Base-by-base conservation (phyloP, 371 early-diverging fungal species). In the Lichtheimia ramosa region DNA sequence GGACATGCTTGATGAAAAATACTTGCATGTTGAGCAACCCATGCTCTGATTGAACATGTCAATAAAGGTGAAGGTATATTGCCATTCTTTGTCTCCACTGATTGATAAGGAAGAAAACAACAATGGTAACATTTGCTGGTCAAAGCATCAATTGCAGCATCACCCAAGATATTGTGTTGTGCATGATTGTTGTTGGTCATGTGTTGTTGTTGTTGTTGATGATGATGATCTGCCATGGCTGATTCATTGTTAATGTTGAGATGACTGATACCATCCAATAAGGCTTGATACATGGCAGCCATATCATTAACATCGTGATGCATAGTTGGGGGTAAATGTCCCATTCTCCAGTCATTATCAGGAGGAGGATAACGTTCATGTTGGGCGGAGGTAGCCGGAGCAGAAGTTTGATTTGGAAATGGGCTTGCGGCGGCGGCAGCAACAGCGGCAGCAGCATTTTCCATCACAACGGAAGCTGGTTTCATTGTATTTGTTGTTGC, bases 81-180 rank as follows among this genome's bases (percentile, higher is more conserved):
- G 34, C 34, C 34, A 8, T 34, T 34, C 55, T 21, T 78, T 74
- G 61, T 81, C 77, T 58, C 84, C 86, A 8, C 83, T 73, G 15
- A 83, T 81, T 82, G 81, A 68, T 84, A 86, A 21, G 82, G 77
- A 18, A 70, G 18, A 50, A 84, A 83, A 28, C 84, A 86, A 16
- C 68, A 68, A 40, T 83, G 82, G 54, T 84, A 86, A 43, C 79
- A 79, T 16, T 69, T 74, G 16, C 77, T 77, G 68, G 83, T 81
- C n/a, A 86, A 61, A 27, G 75, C 58, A 41, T 69, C 61, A 21
- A 78, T 50, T 0, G 65, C 64, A 8, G 68, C 55, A 28, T 40
- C 18, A 3, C 13, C 40, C 39, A 54, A n/a, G 34, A 40, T 39
- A 46, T 18, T n/a, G 5, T 46, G 46, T 8, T 46, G 46, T 20